These are phyloP conservation scores for Metschnikowia matae DNA, from an alignment of 805 yeast species.

Conservation along the genomic window DNA sequence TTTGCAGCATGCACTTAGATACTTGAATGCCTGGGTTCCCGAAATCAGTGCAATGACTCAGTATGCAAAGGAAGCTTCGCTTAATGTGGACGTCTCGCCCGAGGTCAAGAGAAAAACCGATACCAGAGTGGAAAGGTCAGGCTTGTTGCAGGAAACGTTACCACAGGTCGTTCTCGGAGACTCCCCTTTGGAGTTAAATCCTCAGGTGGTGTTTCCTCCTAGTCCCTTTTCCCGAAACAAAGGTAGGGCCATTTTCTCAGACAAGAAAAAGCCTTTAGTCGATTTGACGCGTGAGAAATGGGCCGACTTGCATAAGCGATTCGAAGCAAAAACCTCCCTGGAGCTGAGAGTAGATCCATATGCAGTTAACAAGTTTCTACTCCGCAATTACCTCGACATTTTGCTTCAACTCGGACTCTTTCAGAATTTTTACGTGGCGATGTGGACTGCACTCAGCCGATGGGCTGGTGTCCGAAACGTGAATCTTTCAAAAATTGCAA, in stretches of 20 bases:
- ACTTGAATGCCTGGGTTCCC: conserved; percentile 32
- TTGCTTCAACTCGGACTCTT: conserved; percentile 28
- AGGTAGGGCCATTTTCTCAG: conserved; percentile 24
- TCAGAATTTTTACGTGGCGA: conserved; percentile 25
- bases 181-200: conserved; percentile 20
- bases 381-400: conserved; percentile 29
- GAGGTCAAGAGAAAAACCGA: conserved; percentile 10
- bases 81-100: background rate
- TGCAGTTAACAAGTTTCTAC: conserved; percentile 29
- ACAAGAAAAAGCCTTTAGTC: conserved; percentile 24
- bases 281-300: conserved; percentile 27
- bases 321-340: conserved; percentile 1
- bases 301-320: conserved; percentile 17
- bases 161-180: conserved; percentile 14
- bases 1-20: conserved; percentile 27
- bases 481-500: conserved; percentile 6
- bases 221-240: conserved; percentile 23
- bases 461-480: conserved; percentile 29
- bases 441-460: conserved; percentile 31
- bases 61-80: conserved; percentile 3
- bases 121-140: conserved; percentile 3
- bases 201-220: conserved; percentile 30
- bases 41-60: conserved; percentile 20
- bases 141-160: conserved; percentile 3
- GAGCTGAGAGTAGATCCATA: conserved; percentile 12